These are phyloP conservation scores for Vitis amurensis DNA, from an alignment of 164 flowering plant species.

Conservation along the genomic window DNA sequence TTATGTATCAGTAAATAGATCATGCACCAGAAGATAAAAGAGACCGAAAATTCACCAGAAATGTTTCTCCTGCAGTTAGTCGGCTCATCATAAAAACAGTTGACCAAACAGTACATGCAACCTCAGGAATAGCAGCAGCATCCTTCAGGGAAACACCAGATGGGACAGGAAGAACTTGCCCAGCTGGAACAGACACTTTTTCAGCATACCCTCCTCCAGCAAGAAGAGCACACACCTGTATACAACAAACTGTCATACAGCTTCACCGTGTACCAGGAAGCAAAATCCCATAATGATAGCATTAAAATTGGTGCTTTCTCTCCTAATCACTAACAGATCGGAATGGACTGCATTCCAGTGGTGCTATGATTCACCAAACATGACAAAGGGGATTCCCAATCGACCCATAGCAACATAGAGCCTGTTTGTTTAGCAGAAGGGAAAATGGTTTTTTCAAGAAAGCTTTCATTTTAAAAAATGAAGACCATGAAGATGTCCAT, in stretches of 20 bases:
- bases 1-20: neutral
- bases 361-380: no score
- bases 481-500: no score
- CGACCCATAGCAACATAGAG: no score
- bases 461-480: no score
- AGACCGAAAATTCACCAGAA: conserved; percentile 50
- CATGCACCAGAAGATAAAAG: neutral
- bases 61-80: conserved; percentile 75
- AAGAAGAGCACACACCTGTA: conserved; percentile 94
- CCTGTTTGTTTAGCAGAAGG: no score
- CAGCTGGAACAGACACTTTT: conserved; percentile 86
- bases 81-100: conserved; percentile 87
- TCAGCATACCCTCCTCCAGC: conserved; percentile 97
- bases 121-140: conserved; percentile 94
- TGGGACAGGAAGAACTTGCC: conserved; percentile 89
- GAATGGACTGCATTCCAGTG: no score
- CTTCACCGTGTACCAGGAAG: neutral
- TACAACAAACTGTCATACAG: neutral
- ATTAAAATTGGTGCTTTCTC: no score
- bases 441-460: no score
- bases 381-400: no score
- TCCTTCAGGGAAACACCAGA: conserved; percentile 75
- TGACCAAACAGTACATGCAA: conserved; percentile 98
- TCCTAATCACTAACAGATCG: no score
- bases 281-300: neutral